Evolutionary conservation across 2,329 filamentous ascomycete genomes (phyloP), one percentile per base, ranked within the genome.

Genomic region (Cladosporium sp.): DNA sequence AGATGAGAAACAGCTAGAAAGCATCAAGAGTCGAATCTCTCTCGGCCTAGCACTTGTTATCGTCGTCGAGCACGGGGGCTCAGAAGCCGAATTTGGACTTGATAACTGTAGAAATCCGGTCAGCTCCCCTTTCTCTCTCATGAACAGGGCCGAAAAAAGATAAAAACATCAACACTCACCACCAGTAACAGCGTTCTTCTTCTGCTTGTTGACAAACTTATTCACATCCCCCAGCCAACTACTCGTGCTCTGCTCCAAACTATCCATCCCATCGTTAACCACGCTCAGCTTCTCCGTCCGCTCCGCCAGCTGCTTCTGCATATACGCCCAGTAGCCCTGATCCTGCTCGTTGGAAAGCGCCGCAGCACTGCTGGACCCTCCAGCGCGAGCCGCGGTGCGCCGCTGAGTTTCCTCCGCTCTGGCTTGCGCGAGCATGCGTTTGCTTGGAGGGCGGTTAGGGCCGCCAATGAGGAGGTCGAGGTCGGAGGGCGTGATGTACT

Each of bases 401-500:
- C 70, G 65, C 53, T 84, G 77, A 51, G 84, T 78, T 55, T 89
- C 82, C 62, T 95, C 89, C 5, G 84, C 79, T 1, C 82, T 84
- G 30, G 86, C 80, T 43, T 93, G 90, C 1, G 84, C 86, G 41
- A 93, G 67, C 87, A 94, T 94, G 30, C 86, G 82, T 69, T 94
- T 94, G 53, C 87, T 93, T 1, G 89, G 85, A 3, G 92, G 93
- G 2, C 93, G 81, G 62, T 93, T 86, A 1, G 90, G 84, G 0
- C 92, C 92, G 43, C 92, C 89, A 53, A 98, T 93, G 1, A 98
- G 74, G 2, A 95, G 71, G 62, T 97, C 93, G 62, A 98, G 82
- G 61, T 98, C 93, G 2, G 84, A 77, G 0, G 88, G 85, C 1
- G 88, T 89, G 39, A 98, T 79, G 60, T 94, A 86, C 68, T 96